Conservation (phyloP, 768 basidiomycete genomes). For the Tricholoma furcatifolium region DNA sequence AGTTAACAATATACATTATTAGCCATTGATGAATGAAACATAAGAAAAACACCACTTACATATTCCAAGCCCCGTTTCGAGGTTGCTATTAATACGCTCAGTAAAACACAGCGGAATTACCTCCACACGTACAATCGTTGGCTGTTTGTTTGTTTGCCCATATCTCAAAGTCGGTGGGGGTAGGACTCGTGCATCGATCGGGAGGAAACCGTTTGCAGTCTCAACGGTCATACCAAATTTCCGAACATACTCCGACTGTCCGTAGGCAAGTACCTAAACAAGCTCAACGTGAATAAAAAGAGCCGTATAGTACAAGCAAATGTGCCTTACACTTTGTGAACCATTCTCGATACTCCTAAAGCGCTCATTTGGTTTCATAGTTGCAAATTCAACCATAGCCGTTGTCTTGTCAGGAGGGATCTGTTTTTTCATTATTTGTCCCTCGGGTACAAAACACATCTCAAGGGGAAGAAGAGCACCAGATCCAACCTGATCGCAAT, state of each 20-base stretch:
- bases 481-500: constrained; percentile 45
- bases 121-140: constrained; percentile 42
- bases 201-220: constrained; percentile 40
- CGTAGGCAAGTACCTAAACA: constrained; percentile 56
- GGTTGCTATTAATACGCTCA: constrained; percentile 43
- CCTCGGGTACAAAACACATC: constrained; percentile 56
- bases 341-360: constrained; percentile 55
- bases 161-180: constrained; percentile 65
- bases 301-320: not conserved
- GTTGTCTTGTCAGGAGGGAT: constrained; percentile 66
- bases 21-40: not conserved
- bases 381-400: constrained; percentile 64
- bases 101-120: not conserved
- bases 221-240: constrained; percentile 68
- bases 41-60: constrained; percentile 44
- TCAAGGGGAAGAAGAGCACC: constrained; percentile 70
- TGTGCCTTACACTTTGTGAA: not conserved
- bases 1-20: not conserved
- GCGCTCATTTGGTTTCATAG: constrained; percentile 58
- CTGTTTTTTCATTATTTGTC: constrained; percentile 73
- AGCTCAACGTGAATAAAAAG: not conserved
- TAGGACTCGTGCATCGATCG: constrained; percentile 56
- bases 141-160: constrained; percentile 50
- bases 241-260: constrained; percentile 69
- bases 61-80: constrained; percentile 74